Evolutionary conservation across 768 basidiomycete species (phyloP).

Genomic region (Lyophyllum semitale): DNA sequence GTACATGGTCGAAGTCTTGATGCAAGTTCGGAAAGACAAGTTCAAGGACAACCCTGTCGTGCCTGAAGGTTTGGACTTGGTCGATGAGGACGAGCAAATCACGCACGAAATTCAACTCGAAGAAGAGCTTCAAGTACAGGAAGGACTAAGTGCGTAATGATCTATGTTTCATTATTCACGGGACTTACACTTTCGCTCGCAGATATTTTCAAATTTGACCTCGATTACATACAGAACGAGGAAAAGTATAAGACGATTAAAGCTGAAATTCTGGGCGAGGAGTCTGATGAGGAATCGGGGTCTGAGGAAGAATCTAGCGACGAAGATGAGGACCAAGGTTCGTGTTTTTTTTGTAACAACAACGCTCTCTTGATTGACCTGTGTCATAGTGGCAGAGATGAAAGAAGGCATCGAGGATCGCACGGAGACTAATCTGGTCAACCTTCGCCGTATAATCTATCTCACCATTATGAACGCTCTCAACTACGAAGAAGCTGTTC

Average conservation of each 20-base stretch:
- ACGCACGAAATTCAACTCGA: slow-evolving; percentile 92
- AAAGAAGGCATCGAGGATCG: slow-evolving; percentile 92
- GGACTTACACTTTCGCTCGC: slow-evolving; percentile 11
- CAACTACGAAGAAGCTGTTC: slow-evolving; percentile 98
- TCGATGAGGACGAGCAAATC: slow-evolving; percentile 98
- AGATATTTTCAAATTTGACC: slow-evolving; percentile 97
- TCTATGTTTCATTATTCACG: neutral
- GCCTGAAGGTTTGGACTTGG: slow-evolving; percentile 92
- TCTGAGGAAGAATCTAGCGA: slow-evolving; percentile 63
- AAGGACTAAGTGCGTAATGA: slow-evolving; percentile 78
- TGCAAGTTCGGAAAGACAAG: slow-evolving; percentile 99
- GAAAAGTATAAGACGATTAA: slow-evolving; percentile 93
- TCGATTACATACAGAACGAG: slow-evolving; percentile 87
- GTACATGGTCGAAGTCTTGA: slow-evolving; percentile 99
- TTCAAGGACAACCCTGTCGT: slow-evolving; percentile 98
- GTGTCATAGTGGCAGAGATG: slow-evolving; percentile 59
- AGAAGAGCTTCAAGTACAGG: slow-evolving; percentile 92
- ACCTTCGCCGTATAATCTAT: slow-evolving; percentile 91
- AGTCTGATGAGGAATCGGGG: slow-evolving; percentile 72
- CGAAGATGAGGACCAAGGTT: slow-evolving; percentile 56
- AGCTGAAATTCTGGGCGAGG: slow-evolving; percentile 90
- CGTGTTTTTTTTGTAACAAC: neutral
- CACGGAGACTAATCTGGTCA: slow-evolving; percentile 95
- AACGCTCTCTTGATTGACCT: neutral
- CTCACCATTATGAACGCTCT: slow-evolving; percentile 98